Evolutionary conservation across 208 protist species (phyloP), one percentile per base, ranked within the genome.

Genomic region (Sergeia podlipaevii): DNA sequence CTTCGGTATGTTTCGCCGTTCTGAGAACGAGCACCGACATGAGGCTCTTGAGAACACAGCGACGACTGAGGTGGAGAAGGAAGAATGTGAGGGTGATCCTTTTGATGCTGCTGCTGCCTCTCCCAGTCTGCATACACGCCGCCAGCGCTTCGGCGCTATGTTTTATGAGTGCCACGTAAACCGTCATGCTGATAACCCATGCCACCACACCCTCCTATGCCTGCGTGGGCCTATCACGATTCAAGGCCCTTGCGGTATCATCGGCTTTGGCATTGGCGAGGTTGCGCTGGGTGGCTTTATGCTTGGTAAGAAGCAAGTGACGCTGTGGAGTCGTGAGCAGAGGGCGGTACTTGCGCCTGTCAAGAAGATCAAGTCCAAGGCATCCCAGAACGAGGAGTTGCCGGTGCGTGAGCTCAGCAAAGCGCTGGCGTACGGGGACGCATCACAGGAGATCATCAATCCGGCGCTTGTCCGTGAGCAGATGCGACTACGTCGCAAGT

Each of bases 221-320:
- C 58, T 88, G 34, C 66, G 56, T 4, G 68, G 63, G 26, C 58
- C 80, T 13, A 66, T 89, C 21, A 80, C 78, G 15, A 73, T 93
- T 30, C 76, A 89, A 39, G 85, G 85, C 13, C 85, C 85, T 26
- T 93, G 81, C 53, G 75, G 73, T 21, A 24, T 89, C 8, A 66
- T 89, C 24, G 85, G 85, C 13, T 70, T 89, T 45, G 78, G 81
- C 21, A 54, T 84, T 13, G 82, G 79, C 43, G 85, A 93, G 62
- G 63, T 74, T 8, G 21, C 66, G 24, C 66, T 93, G 8, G 72
- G 62, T 17, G 85, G 85, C 34, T 93, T 84, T 43, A 73, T 70
- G 55, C 53, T 93, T 2, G 81, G 85, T 0, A 63, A 60, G 27
- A 88, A 89, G 65, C 85, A 89, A 33, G 24, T 70, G 38, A 64